Conservation (phyloP, 164 flowering plant genomes). For the Chimonanthus salicifolius region DNA sequence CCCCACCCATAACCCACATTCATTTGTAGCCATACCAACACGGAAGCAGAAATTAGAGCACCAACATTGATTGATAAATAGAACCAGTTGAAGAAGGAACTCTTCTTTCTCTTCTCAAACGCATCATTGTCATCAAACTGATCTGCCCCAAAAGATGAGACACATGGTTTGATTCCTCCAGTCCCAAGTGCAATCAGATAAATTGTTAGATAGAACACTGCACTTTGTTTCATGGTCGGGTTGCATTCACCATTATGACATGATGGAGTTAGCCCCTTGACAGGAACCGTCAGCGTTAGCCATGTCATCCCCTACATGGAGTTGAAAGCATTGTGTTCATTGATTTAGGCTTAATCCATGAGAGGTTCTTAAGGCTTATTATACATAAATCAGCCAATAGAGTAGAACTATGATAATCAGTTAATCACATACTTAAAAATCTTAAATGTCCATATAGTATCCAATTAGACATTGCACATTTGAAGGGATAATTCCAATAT, state of each 20-base stretch:
- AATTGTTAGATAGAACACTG: constrained; percentile 19
- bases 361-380: background rate
- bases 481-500: no score
- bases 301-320: constrained; percentile 52
- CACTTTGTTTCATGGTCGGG: constrained; percentile 10
- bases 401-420: background rate
- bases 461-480: no score
- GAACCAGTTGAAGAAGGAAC: no score
- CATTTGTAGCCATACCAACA: constrained; percentile 37
- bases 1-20: constrained; percentile 46
- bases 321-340: no score
- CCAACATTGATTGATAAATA: constrained; percentile 34
- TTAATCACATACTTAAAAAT: background rate
- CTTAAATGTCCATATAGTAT: background rate
- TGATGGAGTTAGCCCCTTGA: constrained; percentile 47
- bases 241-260: constrained; percentile 33
- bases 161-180: constrained; percentile 18
- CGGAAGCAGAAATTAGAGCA: constrained; percentile 37
- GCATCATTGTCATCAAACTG: constrained; percentile 28
- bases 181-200: constrained; percentile 30
- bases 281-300: constrained; percentile 54
- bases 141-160: no score
- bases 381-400: background rate
- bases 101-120: constrained; percentile 17
- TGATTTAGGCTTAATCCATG: background rate